phyloP scores from a whole-genome alignment of 257 asterid genomes.

The Lithospermum erythrorhizon region DNA sequence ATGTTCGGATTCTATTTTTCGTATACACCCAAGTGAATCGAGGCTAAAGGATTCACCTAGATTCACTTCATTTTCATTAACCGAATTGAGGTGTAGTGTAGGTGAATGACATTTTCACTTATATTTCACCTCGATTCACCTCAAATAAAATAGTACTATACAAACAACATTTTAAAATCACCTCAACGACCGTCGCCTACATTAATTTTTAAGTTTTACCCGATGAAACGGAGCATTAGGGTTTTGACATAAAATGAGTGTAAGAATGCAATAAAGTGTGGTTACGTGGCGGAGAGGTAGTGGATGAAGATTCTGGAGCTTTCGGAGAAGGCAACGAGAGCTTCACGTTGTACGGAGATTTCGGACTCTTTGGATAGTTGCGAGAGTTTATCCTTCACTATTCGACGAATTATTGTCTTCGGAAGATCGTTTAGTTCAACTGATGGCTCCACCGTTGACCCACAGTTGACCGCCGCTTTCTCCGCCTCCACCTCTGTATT shows the following conservation, averaged over 20 bases:
- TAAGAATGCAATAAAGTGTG: background rate
- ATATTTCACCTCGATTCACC: no score
- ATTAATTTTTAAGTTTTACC: no score
- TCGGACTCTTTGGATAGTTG: slow-evolving; percentile 59
- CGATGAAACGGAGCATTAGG: background rate
- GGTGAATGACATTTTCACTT: no score
- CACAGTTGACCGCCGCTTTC: slow-evolving; percentile 19
- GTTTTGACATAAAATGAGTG: background rate
- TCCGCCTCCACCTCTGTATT: background rate
- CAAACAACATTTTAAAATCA: no score
- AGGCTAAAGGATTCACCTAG: no score
- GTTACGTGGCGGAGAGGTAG: slow-evolving; percentile 77
- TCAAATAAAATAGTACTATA: no score
- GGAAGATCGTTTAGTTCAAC: slow-evolving; percentile 70
- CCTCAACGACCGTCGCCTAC: no score
- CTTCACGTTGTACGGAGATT: slow-evolving; percentile 57
- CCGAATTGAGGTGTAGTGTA: no score
- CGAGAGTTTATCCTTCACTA: slow-evolving; percentile 87
- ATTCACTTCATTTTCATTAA: no score
- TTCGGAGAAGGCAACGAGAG: slow-evolving; percentile 75
- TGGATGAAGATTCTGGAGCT: slow-evolving; percentile 81
- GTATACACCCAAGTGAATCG: no score
- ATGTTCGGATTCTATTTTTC: no score
- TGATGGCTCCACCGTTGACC: slow-evolving; percentile 15
- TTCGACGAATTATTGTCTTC: slow-evolving; percentile 74